Percentiles rank a stretch among this genome's conserved stretches.
Evolutionary conservation across 2,329 filamentous ascomycete species (phyloP).

Genomic region (Pestalotiopsis fici): DNA sequence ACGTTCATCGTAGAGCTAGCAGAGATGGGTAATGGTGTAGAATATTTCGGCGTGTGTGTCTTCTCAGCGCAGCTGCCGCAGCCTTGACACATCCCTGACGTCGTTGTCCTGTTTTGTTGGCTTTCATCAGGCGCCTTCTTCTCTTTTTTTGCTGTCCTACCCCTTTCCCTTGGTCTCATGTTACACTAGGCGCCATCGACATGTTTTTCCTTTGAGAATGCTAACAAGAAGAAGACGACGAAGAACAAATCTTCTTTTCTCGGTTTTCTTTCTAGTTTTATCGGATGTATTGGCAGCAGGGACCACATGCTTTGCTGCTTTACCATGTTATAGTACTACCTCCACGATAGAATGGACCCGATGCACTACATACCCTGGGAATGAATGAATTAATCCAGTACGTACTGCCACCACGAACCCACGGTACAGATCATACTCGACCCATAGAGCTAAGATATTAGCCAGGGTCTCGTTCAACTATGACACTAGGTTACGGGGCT

Average conservation of each 20-base stretch:
- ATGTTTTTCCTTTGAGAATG: not conserved
- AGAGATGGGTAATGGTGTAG: too few relatives aligned
- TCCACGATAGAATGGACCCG: not conserved
- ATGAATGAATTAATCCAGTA: not conserved
- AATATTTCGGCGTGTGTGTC: too few relatives aligned
- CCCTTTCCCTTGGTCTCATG: not conserved
- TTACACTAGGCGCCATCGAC: not conserved
- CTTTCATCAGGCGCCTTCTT: not conserved
- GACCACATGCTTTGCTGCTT: not conserved
- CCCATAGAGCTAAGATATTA: not conserved
- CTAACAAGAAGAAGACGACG: not conserved
- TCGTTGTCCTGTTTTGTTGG: not conserved
- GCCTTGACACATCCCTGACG: conserved; percentile 3
- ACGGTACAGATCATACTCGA: not conserved
- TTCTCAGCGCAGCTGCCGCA: not conserved
- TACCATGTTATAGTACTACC: not conserved
- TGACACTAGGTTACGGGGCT: not conserved
- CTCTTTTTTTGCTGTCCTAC: not conserved
- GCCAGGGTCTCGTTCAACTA: conserved; percentile 3
- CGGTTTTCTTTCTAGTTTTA: not conserved
- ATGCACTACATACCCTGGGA: not conserved
- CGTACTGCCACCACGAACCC: too few relatives aligned
- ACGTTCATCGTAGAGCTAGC: not conserved
- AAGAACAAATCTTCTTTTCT: too few relatives aligned
- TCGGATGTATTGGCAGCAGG: not conserved